A percentile compares a stretch with the other conserved stretches of the same genome.
These are phyloP conservation scores for Jatropha podagrica DNA, from an alignment of 441 rosid genomes.

Conservation along the genomic window DNA sequence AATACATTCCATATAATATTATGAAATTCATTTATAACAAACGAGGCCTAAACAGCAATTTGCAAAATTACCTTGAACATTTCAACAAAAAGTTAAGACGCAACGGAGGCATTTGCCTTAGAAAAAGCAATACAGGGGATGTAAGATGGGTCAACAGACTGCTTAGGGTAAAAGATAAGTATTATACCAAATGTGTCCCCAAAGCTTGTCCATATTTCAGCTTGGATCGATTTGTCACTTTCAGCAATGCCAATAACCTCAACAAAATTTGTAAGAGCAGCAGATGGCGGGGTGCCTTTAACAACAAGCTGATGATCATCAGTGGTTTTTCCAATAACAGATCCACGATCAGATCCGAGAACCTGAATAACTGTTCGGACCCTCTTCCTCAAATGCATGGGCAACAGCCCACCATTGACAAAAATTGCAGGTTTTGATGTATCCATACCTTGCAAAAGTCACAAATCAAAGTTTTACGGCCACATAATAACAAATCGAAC, in stretches of 20 bases:
- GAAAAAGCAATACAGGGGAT: neutral
- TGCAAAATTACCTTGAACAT: neutral
- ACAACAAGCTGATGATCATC: slow-evolving; percentile 65
- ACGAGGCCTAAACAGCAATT: neutral
- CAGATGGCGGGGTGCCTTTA: slow-evolving; percentile 54
- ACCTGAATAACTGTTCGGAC: slow-evolving; percentile 81
- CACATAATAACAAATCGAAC: neutral
- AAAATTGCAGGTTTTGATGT: slow-evolving; percentile 74
- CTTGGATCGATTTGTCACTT: slow-evolving; percentile 56
- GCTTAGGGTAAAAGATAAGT: neutral
- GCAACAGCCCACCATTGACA: slow-evolving; percentile 63
- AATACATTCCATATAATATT: too few relatives aligned
- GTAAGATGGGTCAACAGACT: neutral
- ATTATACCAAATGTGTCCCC: slow-evolving; percentile 71
- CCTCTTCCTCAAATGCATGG: slow-evolving; percentile 58
- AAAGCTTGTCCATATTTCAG: slow-evolving; percentile 76
- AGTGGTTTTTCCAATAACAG: slow-evolving; percentile 64
- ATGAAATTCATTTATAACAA: too few relatives aligned
- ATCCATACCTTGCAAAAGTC: slow-evolving; percentile 52
- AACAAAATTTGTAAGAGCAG: slow-evolving; percentile 55
- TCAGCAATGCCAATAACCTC: slow-evolving; percentile 94
- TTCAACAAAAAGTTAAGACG: neutral
- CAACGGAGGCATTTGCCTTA: neutral
- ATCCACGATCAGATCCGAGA: slow-evolving; percentile 46
- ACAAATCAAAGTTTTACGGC: neutral